Evolutionary conservation across 768 basidiomycete species (phyloP).

Genomic region (Naganishia vaughanmartiniae): DNA sequence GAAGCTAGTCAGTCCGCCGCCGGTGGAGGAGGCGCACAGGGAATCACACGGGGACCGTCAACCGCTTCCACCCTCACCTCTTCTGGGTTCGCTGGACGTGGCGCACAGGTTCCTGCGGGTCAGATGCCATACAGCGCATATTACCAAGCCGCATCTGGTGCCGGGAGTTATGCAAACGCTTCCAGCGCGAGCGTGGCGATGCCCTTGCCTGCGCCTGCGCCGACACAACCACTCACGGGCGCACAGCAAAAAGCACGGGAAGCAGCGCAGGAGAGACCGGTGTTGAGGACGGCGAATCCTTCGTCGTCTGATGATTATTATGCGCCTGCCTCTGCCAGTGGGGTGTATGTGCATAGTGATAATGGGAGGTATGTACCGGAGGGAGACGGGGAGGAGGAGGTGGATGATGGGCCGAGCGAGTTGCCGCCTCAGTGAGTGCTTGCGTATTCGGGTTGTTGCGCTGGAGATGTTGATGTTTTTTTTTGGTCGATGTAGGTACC

Average conservation of each 20-base stretch:
- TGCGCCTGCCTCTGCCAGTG: not conserved
- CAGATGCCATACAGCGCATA: slow-evolving; percentile 4
- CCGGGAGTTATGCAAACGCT: too few species aligned
- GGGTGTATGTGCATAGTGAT: slow-evolving; percentile 43
- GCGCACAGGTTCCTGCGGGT: slow-evolving; percentile 26
- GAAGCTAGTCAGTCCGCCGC: slow-evolving; percentile 6
- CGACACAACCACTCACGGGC: slow-evolving; percentile 23
- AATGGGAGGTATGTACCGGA: slow-evolving; percentile 35
- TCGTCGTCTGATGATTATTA: slow-evolving; percentile 2
- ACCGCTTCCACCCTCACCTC: slow-evolving; percentile 41
- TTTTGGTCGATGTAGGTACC: not conserved
- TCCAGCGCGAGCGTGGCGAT: not conserved
- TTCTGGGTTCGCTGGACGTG: slow-evolving; percentile 49
- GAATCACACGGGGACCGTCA: slow-evolving; percentile 39
- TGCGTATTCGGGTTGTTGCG: not conserved
- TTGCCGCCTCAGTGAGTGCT: slow-evolving; percentile 50
- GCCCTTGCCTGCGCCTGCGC: slow-evolving; percentile 31
- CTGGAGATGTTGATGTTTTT: not conserved
- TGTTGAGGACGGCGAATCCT: slow-evolving; percentile 1
- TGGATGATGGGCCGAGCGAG: slow-evolving; percentile 34
- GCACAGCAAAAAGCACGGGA: slow-evolving; percentile 45
- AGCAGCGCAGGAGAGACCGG: slow-evolving; percentile 43
- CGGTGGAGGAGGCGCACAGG: not conserved
- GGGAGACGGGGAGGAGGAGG: slow-evolving; percentile 32
- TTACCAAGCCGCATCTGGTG: slow-evolving; percentile 4